phyloP scores from a whole-genome alignment of 2,329 filamentous ascomycete species.

The Alternaria rosae region DNA sequence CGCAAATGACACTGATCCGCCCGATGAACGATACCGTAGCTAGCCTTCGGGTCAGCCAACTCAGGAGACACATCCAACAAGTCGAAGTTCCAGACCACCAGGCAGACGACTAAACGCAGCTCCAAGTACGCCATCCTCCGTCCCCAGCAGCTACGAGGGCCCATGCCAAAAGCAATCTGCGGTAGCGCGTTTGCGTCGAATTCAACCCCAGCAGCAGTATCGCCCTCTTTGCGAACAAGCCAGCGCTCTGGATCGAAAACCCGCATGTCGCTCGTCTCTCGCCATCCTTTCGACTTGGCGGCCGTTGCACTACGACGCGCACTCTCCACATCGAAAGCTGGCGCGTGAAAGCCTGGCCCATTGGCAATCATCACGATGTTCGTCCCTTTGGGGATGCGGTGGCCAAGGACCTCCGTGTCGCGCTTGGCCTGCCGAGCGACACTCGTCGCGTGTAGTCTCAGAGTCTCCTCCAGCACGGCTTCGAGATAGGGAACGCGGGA shows the following conservation, averaged over 20 bases:
- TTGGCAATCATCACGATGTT: slow-evolving; percentile 42
- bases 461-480: slow-evolving; percentile 52
- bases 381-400: slow-evolving; percentile 51
- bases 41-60: background rate
- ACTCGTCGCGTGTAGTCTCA: slow-evolving; percentile 44
- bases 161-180: slow-evolving; percentile 14
- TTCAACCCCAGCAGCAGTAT: background rate
- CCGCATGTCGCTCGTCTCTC: slow-evolving; percentile 3
- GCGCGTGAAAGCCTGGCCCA: slow-evolving; percentile 23
- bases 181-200: slow-evolving; percentile 7
- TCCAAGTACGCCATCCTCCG: slow-evolving; percentile 16
- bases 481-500: slow-evolving; percentile 48
- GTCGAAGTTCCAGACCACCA: slow-evolving; percentile 15
- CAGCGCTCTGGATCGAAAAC: slow-evolving; percentile 11
- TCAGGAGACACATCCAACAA: slow-evolving; percentile 1
- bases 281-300: background rate
- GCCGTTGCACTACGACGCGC: background rate
- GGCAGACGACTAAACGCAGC: slow-evolving; percentile 12
- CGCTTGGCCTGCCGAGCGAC: slow-evolving; percentile 41
- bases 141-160: slow-evolving; percentile 13
- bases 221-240: background rate
- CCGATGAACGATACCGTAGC: background rate
- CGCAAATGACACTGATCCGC: background rate
- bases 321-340: background rate
- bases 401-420: slow-evolving; percentile 54